Base-by-base conservation (phyloP, 208 protist species). In the Wallacemonas sp. region DNA sequence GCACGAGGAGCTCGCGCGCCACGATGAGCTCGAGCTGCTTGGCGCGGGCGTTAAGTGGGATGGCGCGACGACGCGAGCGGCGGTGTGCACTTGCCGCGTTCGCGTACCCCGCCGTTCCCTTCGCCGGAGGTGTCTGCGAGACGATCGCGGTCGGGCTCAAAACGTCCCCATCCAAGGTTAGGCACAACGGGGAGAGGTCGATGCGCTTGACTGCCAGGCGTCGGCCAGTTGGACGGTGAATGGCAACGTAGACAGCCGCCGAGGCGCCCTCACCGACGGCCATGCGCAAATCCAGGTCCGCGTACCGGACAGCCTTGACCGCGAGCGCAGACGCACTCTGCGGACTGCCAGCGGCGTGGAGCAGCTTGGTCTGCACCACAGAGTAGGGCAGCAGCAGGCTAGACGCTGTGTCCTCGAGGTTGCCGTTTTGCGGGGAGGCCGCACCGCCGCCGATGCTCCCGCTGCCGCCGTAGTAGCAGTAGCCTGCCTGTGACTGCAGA, bases 181-280 rank as follows among this genome's bases (percentile, higher is more conserved):
- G 70, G 59, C 81, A 85, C 36, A 94, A 55, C 10, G 78, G 76
- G 3, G 76, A 78, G 27, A 94, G 81, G 61, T 94, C 81, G 48
- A 94, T 72, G 10, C 82, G 79, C 70, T 94, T 94, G 39, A 94
- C 85, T n/a, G 88, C 88, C 1, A 94, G 68, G 9, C 71, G 77
- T 0, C 79, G 78, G 17, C 79, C 78, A 0, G 83, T 90, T 0
- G 88, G 88, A 10, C 68, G 60, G 66, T 94, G 88, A 22, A 85
- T 76, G 12, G 85, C 84, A 5, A 85, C 73, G 61, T 78, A 90
- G n/a, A 94, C 88, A 24, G 69, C 65, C 24, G 85, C 88, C 0
- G 88, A 92, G 2, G 88, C 88, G 1, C 88, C 88, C 44, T 89
- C 80, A 24, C 85, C 88, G 10, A 89, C 68, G 3, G 53, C 21